Evolutionary conservation across 2,329 filamentous ascomycete genomes (phyloP), one percentile per base, ranked within the genome.

Genomic region (Aspergillus sergii): DNA sequence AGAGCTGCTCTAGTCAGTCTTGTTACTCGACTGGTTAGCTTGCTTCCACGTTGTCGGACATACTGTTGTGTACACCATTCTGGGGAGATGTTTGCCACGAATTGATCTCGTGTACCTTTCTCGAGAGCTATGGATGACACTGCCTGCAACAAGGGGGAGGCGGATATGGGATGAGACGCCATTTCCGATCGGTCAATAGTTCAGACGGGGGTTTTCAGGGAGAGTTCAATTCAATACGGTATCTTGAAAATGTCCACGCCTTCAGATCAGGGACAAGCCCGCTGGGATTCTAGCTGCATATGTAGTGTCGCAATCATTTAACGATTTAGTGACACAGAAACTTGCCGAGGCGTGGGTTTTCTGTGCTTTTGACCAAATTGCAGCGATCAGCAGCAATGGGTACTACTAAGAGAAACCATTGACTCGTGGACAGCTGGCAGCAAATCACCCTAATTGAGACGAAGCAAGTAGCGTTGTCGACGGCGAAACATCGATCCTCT

Each of bases 1-100:
- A 36, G 69, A 69, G 59, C 69, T 71, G 32, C 56, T 53, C 54
- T 43, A 46, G 63, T 70, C 57, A 65, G 62, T 58, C 32, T 57
- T 57, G 16, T 39, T 30, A 26, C 30, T 53, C 32, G 55, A 50
- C 41, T 59, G 32, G 19, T 39, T 51, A 19, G 51, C n/a, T 19
- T n/a, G 48, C 30, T 23, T 39, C 56, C n/a, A 50, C 54, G 32
- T 48, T n/a, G 34, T 26, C 19, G 51, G 36, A 63, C 66, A 57
- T 69, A 71, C 69, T 69, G 66, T 58, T 71, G 69, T 11, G 68
- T 69, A 28, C 66, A 68, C 68, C 69, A 71, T 60, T 70, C 65
- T 11, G 28, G 63, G 16, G 68, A 57, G 28, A 71, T 63, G 11
- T 51, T 60, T n/a, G 64, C 59, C 39, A 58, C 46, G 26, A 68